These are phyloP conservation scores for Curvularia verruculosa DNA, from an alignment of 2,329 filamentous ascomycete species.

Conservation along the genomic window DNA sequence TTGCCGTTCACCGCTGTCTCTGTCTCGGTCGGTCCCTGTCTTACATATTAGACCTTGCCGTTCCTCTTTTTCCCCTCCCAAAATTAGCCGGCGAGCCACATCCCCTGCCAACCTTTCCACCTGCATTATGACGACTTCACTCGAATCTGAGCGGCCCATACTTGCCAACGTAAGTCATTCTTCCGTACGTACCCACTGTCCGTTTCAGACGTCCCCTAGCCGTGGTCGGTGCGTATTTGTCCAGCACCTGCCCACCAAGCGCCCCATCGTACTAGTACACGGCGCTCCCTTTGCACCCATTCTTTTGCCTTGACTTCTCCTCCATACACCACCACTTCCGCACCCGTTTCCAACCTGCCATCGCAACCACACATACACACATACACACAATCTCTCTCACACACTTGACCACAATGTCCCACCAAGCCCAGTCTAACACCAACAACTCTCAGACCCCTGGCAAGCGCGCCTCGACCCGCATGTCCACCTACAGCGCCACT, in stretches of 20 bases:
- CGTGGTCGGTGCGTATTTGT: constrained; percentile 24
- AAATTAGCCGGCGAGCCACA: neutral
- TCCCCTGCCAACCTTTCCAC: constrained; percentile 8
- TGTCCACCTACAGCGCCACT: constrained; percentile 59
- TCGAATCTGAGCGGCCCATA: constrained; percentile 50
- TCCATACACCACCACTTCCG: constrained; percentile 1
- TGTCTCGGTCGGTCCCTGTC: neutral
- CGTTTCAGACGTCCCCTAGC: constrained; percentile 39
- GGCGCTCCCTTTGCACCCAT: constrained; percentile 4
- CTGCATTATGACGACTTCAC: constrained; percentile 47
- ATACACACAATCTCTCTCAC: no score
- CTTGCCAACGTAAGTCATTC: constrained; percentile 48
- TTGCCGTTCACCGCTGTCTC: neutral
- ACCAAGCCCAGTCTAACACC: constrained; percentile 34
- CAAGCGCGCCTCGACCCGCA: constrained; percentile 52
- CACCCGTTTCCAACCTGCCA: neutral
- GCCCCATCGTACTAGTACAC: neutral
- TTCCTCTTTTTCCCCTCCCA: neutral
- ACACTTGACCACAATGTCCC: constrained; percentile 27
- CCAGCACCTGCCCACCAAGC: constrained; percentile 4
- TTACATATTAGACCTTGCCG: neutral
- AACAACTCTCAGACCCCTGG: constrained; percentile 39
- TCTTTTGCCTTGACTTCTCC: constrained; percentile 5
- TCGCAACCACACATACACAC: constrained; percentile 4
- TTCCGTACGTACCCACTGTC: constrained; percentile 31